Evolutionary conservation across 306 rosid genomes (phyloP).

Genomic region (Aeschynomene evenia): DNA sequence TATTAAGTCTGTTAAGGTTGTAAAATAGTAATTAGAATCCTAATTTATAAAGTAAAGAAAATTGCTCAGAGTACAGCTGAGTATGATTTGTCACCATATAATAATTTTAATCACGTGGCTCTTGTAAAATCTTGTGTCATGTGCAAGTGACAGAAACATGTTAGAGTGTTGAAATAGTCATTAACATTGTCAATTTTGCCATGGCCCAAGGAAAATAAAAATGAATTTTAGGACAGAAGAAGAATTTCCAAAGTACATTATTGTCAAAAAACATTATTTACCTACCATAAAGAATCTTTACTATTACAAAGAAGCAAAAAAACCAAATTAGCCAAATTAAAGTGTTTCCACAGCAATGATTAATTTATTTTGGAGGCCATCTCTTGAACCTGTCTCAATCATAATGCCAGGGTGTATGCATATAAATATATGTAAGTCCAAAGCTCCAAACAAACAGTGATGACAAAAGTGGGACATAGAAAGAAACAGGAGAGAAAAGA

Average conservation of each 20-base stretch:
- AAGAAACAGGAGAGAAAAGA: conserved; percentile 1
- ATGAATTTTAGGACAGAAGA: conserved; percentile 11
- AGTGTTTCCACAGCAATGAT: conserved; percentile 18
- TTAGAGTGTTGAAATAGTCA: not conserved
- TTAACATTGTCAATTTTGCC: conserved; percentile 2
- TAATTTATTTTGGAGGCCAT: conserved; percentile 22
- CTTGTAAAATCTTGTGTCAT: not conserved
- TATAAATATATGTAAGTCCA: not conserved
- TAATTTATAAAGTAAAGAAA: not conserved
- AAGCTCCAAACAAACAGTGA: not conserved
- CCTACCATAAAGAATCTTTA: conserved; percentile 33
- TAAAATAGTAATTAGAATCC: not conserved
- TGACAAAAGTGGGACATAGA: not conserved
- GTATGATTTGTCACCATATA: not conserved
- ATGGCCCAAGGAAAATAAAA: conserved; percentile 12
- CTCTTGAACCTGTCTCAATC: conserved; percentile 6
- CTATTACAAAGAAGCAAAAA: conserved; percentile 13
- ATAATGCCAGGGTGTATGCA: not conserved
- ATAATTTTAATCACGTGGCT: conserved; percentile 1
- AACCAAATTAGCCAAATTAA: conserved; percentile 19
- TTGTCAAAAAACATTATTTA: not conserved
- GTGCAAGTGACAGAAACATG: conserved; percentile 15
- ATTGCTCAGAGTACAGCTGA: not conserved
- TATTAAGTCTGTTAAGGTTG: conserved; percentile 51
- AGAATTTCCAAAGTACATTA: conserved; percentile 32